Conservation (phyloP, 2,329 filamentous ascomycete species). For the Cryphonectria radicalis region DNA sequence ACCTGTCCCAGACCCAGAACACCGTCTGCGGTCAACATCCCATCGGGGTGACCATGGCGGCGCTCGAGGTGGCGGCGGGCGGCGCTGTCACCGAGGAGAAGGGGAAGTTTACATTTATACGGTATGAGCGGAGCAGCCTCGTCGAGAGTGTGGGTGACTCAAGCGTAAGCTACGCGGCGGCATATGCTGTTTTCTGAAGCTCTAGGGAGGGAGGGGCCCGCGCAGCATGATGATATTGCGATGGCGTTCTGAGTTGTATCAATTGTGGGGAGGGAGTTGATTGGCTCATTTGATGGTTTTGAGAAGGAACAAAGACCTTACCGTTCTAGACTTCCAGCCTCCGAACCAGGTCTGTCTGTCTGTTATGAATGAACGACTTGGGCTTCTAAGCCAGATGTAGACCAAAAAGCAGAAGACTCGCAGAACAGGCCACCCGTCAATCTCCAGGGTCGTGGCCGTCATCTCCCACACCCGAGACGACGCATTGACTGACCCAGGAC, state of each 20-base stretch:
- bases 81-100: slow-evolving; percentile 50
- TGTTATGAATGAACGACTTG: background rate
- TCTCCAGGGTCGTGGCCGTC: background rate
- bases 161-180: slow-evolving; percentile 94
- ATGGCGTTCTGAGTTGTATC: background rate
- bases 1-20: slow-evolving; percentile 75
- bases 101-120: slow-evolving; percentile 74
- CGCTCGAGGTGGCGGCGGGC: slow-evolving; percentile 60
- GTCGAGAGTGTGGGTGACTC: slow-evolving; percentile 70
- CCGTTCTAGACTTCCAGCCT: background rate
- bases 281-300: background rate
- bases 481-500: background rate
- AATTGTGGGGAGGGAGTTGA: background rate
- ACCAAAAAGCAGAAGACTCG: background rate
- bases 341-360: background rate
- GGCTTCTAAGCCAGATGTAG: background rate
- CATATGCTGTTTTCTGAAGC: slow-evolving; percentile 75
- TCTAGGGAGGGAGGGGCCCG: background rate
- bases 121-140: slow-evolving; percentile 85
- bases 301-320: background rate
- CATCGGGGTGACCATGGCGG: slow-evolving; percentile 91
- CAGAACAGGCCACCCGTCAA: background rate
- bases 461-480: background rate
- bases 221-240: background rate
- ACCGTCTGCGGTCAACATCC: slow-evolving; percentile 95